Evolutionary conservation across 169 alveolate genomes (phyloP).

Genomic region (Nephromyces sp.): DNA sequence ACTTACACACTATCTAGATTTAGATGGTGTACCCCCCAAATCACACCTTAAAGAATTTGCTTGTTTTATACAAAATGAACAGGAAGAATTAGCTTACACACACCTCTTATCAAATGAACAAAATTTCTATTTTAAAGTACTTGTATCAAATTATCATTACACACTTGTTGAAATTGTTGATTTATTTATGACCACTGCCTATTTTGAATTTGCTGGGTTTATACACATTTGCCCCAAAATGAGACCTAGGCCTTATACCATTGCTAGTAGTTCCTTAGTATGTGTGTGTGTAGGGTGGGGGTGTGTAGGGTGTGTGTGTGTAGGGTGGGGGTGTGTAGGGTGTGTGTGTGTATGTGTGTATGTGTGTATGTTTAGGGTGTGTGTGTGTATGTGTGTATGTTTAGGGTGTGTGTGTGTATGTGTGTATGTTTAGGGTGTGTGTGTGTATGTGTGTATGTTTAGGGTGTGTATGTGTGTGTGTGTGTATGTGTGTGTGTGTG

Average conservation of each 20-base stretch:
- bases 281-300: not conserved
- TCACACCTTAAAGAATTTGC: slow-evolving; percentile 43
- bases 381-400: not conserved
- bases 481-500: too few species aligned
- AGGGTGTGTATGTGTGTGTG: too few species aligned
- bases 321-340: not conserved
- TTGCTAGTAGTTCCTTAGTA: slow-evolving; percentile 57
- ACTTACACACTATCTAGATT: slow-evolving; percentile 25
- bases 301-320: not conserved
- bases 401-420: not conserved
- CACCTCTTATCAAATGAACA: slow-evolving; percentile 27
- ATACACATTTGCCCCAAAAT: slow-evolving; percentile 57
- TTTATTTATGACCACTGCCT: slow-evolving; percentile 45
- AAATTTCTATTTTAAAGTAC: slow-evolving; percentile 11
- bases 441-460: too few species aligned
- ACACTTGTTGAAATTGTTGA: slow-evolving; percentile 59
- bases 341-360: not conserved
- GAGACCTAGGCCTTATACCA: slow-evolving; percentile 57
- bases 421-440: not conserved
- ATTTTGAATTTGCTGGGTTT: slow-evolving; percentile 54
- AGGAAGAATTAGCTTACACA: slow-evolving; percentile 39
- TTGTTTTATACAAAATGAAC: slow-evolving; percentile 43
- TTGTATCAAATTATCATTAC: too few species aligned
- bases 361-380: not conserved
- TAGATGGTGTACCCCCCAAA: slow-evolving; percentile 50